Conservation (phyloP, 202 grass and related monocot genomes). For the Brachypodium distachyon region DNA sequence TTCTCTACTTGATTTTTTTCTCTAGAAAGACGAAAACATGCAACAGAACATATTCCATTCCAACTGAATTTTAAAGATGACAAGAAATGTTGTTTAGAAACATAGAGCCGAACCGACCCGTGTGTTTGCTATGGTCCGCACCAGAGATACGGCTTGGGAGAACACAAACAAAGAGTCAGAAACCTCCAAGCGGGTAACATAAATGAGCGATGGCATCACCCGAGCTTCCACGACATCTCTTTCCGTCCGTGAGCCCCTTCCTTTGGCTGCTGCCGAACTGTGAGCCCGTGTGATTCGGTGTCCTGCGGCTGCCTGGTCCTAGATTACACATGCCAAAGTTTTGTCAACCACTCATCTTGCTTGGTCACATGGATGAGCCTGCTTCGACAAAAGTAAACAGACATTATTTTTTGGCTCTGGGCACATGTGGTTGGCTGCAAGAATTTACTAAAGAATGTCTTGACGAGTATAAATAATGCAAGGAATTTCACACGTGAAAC, state of each 20-base stretch:
- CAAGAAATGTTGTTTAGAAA: not conserved
- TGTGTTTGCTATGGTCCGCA: not conserved
- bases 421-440: not conserved
- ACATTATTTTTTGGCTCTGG: too few relatives aligned
- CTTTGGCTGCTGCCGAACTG: too few relatives aligned
- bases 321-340: not conserved
- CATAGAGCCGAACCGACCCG: not conserved
- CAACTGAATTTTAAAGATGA: not conserved
- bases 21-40: not conserved
- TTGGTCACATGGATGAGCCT: not conserved
- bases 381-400: not conserved
- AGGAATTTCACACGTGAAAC: too few relatives aligned
- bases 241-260: not conserved
- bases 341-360: not conserved
- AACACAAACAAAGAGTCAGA: not conserved
- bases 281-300: not conserved
- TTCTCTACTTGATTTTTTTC: too few relatives aligned
- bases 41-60: not conserved
- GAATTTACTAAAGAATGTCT: not conserved
- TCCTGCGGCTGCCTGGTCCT: not conserved
- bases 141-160: not conserved
- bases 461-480: not conserved
- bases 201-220: not conserved
- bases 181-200: conserved; percentile 10
- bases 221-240: not conserved